A percentile compares a stretch with the other conserved stretches of the same genome.
phyloP scores from a whole-genome alignment of 306 rosid species.

The Vigna trinervia region DNA sequence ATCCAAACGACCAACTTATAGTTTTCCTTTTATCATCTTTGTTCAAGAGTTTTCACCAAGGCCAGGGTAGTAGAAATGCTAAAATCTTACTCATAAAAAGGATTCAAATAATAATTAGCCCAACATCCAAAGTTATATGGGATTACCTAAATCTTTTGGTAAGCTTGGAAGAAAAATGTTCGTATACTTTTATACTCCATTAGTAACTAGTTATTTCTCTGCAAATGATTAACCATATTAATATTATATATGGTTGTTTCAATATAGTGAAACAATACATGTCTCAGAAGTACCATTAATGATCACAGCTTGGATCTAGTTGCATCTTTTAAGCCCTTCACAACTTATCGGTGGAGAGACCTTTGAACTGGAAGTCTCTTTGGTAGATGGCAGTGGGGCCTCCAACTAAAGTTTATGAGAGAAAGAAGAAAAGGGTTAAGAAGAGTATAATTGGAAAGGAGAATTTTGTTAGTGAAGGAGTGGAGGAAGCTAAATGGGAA shows the following conservation, averaged over 20 bases:
- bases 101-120: conserved; percentile 13
- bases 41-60: not conserved
- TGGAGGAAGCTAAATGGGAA: not conserved
- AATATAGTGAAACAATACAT: not conserved
- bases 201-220: not conserved
- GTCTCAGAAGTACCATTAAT: conserved; percentile 16
- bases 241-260: not conserved
- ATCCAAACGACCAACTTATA: not conserved
- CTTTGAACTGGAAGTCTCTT: conserved; percentile 6
- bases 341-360: not conserved
- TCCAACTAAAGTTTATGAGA: no score
- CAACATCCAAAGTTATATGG: not conserved
- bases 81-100: not conserved
- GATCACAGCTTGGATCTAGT: not conserved
- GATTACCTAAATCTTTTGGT: not conserved
- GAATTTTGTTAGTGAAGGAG: not conserved
- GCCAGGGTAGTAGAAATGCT: not conserved
- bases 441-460: not conserved
- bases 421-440: no score
- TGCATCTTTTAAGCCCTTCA: not conserved
- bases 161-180: conserved; percentile 7
- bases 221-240: not conserved
- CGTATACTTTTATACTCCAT: not conserved
- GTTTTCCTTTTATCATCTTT: conserved; percentile 2
- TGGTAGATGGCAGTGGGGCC: no score